Percentiles rank a stretch among this genome's conserved stretches.
Conservation (phyloP, 441 rosid species). For the Adansonia madagascariensis region DNA sequence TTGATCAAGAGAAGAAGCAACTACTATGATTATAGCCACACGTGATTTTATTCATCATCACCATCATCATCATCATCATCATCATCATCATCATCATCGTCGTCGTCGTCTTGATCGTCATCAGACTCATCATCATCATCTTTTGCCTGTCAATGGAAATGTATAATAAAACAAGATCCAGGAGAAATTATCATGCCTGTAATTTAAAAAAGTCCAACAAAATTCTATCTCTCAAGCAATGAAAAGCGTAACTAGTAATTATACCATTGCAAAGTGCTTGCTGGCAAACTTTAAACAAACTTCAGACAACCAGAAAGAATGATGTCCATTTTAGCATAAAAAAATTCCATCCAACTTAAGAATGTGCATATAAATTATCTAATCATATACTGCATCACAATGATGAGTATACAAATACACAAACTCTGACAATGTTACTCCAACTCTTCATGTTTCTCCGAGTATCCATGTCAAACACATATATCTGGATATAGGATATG, state of each 20-base stretch:
- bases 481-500: too few species aligned
- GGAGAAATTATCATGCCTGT: not conserved
- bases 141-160: conserved; percentile 51
- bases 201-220: not conserved
- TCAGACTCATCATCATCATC: too few species aligned
- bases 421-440: not conserved
- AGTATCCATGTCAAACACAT: too few species aligned
- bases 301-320: not conserved
- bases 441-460: too few species aligned
- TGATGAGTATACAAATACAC: not conserved
- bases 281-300: not conserved
- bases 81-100: conserved; percentile 68
- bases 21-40: conserved; percentile 16
- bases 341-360: not conserved
- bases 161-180: not conserved
- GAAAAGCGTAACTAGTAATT: not conserved
- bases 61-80: conserved; percentile 64
- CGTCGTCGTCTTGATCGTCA: too few species aligned
- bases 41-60: conserved; percentile 39
- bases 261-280: not conserved
- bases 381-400: not conserved
- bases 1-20: conserved; percentile 36
- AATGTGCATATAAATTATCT: not conserved
- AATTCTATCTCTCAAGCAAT: not conserved
- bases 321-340: not conserved